Evolutionary conservation across 2,329 filamentous ascomycete species (phyloP), one percentile per base, ranked within the genome.

Genomic region (Falciphora oryzae): DNA sequence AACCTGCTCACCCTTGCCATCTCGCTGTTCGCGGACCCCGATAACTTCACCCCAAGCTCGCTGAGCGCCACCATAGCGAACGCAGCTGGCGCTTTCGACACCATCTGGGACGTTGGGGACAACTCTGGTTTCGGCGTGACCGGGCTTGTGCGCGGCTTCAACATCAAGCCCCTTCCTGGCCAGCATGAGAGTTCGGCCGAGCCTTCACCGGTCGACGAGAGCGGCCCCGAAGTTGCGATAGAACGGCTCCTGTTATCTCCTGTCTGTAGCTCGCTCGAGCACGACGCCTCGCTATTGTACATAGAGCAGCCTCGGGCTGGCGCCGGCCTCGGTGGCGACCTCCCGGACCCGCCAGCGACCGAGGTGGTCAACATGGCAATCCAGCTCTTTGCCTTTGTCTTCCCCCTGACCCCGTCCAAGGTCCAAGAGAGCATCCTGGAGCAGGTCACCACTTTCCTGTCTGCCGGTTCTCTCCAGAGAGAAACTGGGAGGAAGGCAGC

Each of bases 351-450:
- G 11, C 89, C 95, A 7, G 88, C 91, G 0, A 99, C 94, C 0
- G 93, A 97, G 73, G 93, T 97, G 31, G 91, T 98, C 66, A 97
- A 99, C 73, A 88, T 94, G 72, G 93, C 95, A 0, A 96, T 99
- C 65, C 89, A 95, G 67, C 81, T 98, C 0, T 99, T 99, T 74
- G 92, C 93, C 2, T 91, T 96, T 63, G 91, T 92, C 56, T 88
- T 99, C 65, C 93, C 95, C 3, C 80, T 97, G 13, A 96, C 96
- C 59, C 90, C 91, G 0, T 84, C 92, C 4, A 97, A 94, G 72
- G 91, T 99, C 3, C 95, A 99, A 72, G 95, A 99, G 75, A 97
- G 94, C 72, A 92, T 96, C 61, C 80, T 99, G 13, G 95, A 99
- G 75, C 95, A 99, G 73, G 89, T 98, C 61, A 89, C 91, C 22